Base-by-base conservation (phyloP, 305 asterid species). In the Ilex paraguariensis region DNA sequence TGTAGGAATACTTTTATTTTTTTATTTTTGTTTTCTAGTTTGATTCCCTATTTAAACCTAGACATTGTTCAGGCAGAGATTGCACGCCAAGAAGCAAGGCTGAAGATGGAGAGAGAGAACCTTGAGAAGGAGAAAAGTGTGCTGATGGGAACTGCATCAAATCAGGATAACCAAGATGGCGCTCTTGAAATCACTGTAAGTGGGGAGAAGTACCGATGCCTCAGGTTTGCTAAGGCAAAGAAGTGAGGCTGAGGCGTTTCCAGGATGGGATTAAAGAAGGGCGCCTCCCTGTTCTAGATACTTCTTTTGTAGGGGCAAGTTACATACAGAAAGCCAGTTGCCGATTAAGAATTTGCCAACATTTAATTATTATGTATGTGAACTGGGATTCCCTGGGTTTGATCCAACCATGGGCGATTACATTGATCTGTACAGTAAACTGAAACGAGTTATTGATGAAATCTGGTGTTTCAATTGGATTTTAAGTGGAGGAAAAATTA, bases 41-140 rank as follows among this genome's bases (percentile, higher is more conserved):
- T 31, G 31, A 10, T 12, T 52, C 62, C 60, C 61, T 57, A 40
- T 64, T 28, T 48, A 16, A 58, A 52, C 33, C 65, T 46, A 68
- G 64, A n/a, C 62, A 52, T 21, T 60, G 44, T 70, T 32, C 78
- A 83, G 97, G 99, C 95, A 14, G 99, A 93, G 80, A 90, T 93
- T 78, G 92, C 88, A 30, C 79, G 97, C 75, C 97, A 91, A 77
- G 99, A 93, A 76, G 93, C 97, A 32, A 82, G 99, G 77, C 68
- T 93, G 60, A 93, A 93, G 86, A 79, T 83, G 77, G 99, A 93
- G 70, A 83, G 96, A 67, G 97, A 93, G 60, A 93, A 82, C 70
- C 99, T 93, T 14, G 99, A 93, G 85, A 93, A 93, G 73, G 99
- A 93, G 81, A 93, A 93, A 59, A 87, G 99, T 6, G 97, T 93